Conservation (phyloP, 2,329 filamentous ascomycete genomes). For the Fusarium sp. region DNA sequence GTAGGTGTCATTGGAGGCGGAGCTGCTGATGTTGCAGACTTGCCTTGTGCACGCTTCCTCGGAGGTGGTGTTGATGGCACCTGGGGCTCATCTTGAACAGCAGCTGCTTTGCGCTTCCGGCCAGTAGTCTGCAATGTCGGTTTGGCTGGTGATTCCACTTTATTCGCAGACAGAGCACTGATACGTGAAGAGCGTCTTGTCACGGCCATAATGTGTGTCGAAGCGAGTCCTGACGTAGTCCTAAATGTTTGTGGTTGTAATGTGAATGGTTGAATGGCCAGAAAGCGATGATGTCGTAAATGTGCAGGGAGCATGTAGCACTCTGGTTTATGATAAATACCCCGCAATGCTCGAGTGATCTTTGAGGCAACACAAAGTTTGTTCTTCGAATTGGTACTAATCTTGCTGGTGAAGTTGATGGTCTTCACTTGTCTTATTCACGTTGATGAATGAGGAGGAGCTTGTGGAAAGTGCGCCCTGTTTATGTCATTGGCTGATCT, state of each 20-base stretch:
- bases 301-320: conserved; percentile 26
- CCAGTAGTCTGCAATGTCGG: conserved; percentile 33
- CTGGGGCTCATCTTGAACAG: conserved; percentile 35
- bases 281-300: conserved; percentile 3
- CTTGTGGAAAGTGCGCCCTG: conserved; percentile 2
- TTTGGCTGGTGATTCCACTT: conserved; percentile 32
- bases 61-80: conserved; percentile 47
- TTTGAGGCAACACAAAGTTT: neutral
- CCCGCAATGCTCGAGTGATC: neutral
- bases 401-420: neutral
- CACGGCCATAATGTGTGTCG: conserved; percentile 44
- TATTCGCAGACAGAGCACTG: conserved; percentile 40
- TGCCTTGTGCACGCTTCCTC: conserved; percentile 46
- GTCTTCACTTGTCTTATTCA: conserved; percentile 16
- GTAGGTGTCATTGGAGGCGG: conserved; percentile 59
- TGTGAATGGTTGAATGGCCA: conserved; percentile 20
- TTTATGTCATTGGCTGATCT: conserved; percentile 25
- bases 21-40: conserved; percentile 29
- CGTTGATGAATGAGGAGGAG: conserved; percentile 5
- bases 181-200: conserved; percentile 57
- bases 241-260: neutral
- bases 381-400: neutral
- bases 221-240: conserved; percentile 13
- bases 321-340: neutral
- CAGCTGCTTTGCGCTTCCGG: conserved; percentile 51